Percentiles rank a stretch among this genome's conserved stretches.
Evolutionary conservation across 495 filamentous ascomycete species (phyloP).

Genomic region (Tirmania nivea): DNA sequence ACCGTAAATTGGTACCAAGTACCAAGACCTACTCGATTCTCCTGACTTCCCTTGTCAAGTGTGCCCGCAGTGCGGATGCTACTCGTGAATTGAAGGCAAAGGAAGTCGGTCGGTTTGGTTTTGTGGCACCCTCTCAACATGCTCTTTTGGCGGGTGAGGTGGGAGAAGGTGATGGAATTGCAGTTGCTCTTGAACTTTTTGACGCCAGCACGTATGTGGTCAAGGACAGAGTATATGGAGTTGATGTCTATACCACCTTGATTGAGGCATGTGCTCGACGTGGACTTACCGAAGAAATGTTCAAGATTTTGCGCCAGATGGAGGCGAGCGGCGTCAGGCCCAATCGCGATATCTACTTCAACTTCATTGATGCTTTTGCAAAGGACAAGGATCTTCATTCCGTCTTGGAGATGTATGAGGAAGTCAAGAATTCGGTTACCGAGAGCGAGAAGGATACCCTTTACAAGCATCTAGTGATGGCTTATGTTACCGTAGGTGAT

Average conservation of each 20-base stretch:
- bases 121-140: conserved; percentile 62
- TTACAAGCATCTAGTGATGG: conserved; percentile 70
- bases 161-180: conserved; percentile 64
- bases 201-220: conserved; percentile 39
- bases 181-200: conserved; percentile 67
- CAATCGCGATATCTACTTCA: conserved; percentile 57
- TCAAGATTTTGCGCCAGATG: conserved; percentile 74
- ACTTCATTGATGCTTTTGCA: conserved; percentile 85
- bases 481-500: conserved; percentile 62
- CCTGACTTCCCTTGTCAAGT: conserved; percentile 55
- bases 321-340: conserved; percentile 50
- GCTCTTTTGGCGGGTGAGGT: conserved; percentile 37
- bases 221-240: conserved; percentile 33
- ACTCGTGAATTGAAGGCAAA: background rate
- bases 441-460: conserved; percentile 61
- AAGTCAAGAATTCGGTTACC: conserved; percentile 46
- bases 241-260: conserved; percentile 58
- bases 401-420: conserved; percentile 72
- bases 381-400: conserved; percentile 55
- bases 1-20: conserved; percentile 59
- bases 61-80: conserved; percentile 24
- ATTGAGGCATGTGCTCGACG: conserved; percentile 68
- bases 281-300: conserved; percentile 64
- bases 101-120: background rate
- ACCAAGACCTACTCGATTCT: conserved; percentile 69